Base-by-base conservation (phyloP, 1,284 basidiomycete species). In the Fistulinella cinereoalba region DNA sequence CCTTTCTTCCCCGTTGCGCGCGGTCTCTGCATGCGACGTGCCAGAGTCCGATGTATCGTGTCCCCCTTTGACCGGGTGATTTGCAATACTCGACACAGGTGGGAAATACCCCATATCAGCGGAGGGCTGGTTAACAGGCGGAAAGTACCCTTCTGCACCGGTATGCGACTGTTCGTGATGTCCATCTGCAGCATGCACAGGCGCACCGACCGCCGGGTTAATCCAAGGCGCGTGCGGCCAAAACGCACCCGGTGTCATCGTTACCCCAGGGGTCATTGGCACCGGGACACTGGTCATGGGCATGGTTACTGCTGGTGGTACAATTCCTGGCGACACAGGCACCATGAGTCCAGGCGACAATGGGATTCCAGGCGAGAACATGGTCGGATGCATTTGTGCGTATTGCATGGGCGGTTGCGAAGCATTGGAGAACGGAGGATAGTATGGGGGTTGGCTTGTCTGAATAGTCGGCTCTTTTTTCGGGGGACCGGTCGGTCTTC, bases 201-300 rank as follows among this genome's bases (percentile, higher is more conserved):
- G 86, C 29, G 83, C 85, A 15, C 85, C 86, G 1, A 84, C 81
- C 13, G 82, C 76, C 6, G 83, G 74, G 50, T 86, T 86, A 44
- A 84, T 78, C 61, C 73, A 76, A 41, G 80, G 75, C 6, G 49
- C 58, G 55, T 85, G 81, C 43, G 70, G 22, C 75, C 80, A 88
- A 57, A 85, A 82, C 23, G 81, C 65, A 1, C 85, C 85, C 16
- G 86, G 84, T 16, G 80, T 82, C 77, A 88, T 82, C 18, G 79
- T 73, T n/a, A 79, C 70, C 18, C 80, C 83, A 2, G 84, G 83
- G 1, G 82, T 83, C 69, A 86, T 81, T 16, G 75, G 65, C 16
- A 60, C 37, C 27, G 57, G 47, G 18, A 67, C 54, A 21, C 56
- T 46, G 1, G 55, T 31, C 43, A 66, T 41, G 7, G 65, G 32